phyloP scores from a whole-genome alignment of 2,329 filamentous ascomycete genomes.

The Aureobasidium musti region DNA sequence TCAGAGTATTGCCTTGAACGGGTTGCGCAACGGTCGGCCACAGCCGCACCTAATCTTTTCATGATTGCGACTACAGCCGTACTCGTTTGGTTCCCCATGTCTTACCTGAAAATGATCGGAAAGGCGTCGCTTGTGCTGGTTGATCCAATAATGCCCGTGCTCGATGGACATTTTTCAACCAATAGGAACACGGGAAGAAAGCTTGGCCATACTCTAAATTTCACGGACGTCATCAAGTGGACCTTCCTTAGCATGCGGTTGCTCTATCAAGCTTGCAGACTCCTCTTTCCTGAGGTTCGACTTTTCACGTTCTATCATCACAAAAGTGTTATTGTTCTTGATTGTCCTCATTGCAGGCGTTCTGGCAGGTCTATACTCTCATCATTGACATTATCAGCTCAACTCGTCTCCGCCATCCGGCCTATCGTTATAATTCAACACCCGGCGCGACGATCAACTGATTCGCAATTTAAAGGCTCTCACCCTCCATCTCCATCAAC shows the following conservation, averaged over 20 bases:
- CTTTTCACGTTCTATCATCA: background rate
- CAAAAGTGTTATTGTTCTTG: constrained; percentile 3
- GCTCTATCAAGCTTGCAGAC: background rate
- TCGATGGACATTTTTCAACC: background rate
- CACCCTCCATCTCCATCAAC: constrained; percentile 2
- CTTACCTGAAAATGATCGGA: constrained; percentile 8
- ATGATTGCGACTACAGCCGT: constrained; percentile 11
- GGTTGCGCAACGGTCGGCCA: background rate
- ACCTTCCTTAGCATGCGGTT: background rate
- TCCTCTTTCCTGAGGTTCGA: constrained; percentile 14
- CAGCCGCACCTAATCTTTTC: background rate
- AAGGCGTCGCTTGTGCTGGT: background rate
- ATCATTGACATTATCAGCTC: background rate
- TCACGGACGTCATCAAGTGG: background rate
- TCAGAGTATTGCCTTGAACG: background rate
- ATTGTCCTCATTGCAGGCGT: background rate
- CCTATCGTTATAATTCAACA: constrained; percentile 19
- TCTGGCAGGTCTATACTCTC: background rate
- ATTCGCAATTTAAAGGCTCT: constrained; percentile 20
- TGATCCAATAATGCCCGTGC: constrained; percentile 16
- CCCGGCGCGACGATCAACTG: constrained; percentile 21
- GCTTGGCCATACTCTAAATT: constrained; percentile 13
- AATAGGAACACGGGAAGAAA: background rate
- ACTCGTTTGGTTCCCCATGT: constrained; percentile 12
- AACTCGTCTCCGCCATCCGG: background rate